Conservation (phyloP, 2,329 filamentous ascomycete genomes). For the Aspergillus transmontanensis region DNA sequence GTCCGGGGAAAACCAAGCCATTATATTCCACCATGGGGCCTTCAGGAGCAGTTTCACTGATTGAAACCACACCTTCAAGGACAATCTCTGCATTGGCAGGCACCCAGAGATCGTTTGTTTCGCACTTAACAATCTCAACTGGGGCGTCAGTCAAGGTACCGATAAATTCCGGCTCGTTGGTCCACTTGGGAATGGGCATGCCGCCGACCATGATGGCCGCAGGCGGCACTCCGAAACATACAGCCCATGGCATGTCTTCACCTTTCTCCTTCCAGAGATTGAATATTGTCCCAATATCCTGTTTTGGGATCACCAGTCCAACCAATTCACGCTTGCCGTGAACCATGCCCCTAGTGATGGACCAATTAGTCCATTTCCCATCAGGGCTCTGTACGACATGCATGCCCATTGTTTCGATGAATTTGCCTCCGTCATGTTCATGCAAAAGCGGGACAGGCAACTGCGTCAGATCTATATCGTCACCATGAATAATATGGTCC, state of each 20-base stretch:
- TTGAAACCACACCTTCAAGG: conserved; percentile 22
- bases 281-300: conserved; percentile 23
- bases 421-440: conserved; percentile 21
- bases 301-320: conserved; percentile 21
- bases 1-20: conserved; percentile 19
- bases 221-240: conserved; percentile 22
- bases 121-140: conserved; percentile 22
- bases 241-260: conserved; percentile 24
- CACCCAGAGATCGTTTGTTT: conserved; percentile 23
- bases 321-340: conserved; percentile 14
- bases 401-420: conserved; percentile 22
- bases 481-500: conserved; percentile 22
- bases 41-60: conserved; percentile 19
- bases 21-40: conserved; percentile 28
- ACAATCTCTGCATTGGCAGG: conserved; percentile 25
- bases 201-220: conserved; percentile 22
- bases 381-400: conserved; percentile 25
- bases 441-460: conserved; percentile 24
- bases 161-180: conserved; percentile 16
- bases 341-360: conserved; percentile 24
- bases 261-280: conserved; percentile 25
- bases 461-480: conserved; percentile 23
- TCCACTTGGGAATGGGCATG: conserved; percentile 18
- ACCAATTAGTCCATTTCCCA: conserved; percentile 23
- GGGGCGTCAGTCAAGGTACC: conserved; percentile 19